Conservation (phyloP, 257 asterid species). For the Fraxinus pennsylvanica region DNA sequence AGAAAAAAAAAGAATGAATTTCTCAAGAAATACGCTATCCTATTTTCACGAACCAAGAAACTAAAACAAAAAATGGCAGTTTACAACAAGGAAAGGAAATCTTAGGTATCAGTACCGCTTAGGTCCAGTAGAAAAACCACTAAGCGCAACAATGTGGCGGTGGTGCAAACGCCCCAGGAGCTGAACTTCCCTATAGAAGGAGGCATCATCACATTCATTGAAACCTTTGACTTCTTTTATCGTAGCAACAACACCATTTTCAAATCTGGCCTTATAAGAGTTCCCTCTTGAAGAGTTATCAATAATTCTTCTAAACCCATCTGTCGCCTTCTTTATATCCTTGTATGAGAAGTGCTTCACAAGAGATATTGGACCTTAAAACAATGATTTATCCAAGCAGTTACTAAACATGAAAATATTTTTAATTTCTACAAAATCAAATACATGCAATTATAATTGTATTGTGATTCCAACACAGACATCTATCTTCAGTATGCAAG, state of each 20-base stretch:
- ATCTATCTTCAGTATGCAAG: not conserved
- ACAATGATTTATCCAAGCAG: conserved; percentile 1
- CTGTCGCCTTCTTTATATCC: conserved; percentile 89
- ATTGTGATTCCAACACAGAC: not conserved
- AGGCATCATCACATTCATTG: conserved; percentile 49
- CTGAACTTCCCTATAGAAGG: conserved; percentile 59
- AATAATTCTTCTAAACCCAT: conserved; percentile 59
- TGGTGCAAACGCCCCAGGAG: conserved; percentile 76
- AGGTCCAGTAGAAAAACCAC: conserved; percentile 69
- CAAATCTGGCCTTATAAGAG: conserved; percentile 69
- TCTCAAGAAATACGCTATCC: not conserved
- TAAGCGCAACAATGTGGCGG: conserved; percentile 74
- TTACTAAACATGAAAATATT: not conserved
- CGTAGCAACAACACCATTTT: conserved; percentile 53
- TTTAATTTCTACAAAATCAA: not conserved
- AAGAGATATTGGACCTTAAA: conserved; percentile 52
- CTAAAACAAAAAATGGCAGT: not conserved
- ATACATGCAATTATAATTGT: not conserved
- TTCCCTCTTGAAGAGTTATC: conserved; percentile 45
- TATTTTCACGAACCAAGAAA: not conserved
- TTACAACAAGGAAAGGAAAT: not conserved
- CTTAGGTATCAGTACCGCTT: conserved; percentile 51
- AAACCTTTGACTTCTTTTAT: conserved; percentile 55
- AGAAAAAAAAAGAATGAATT: too few relatives aligned
- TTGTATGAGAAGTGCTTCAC: conserved; percentile 66